Evolutionary conservation across 2,329 filamentous ascomycete genomes (phyloP).

Genomic region (Colletotrichum caudatum): DNA sequence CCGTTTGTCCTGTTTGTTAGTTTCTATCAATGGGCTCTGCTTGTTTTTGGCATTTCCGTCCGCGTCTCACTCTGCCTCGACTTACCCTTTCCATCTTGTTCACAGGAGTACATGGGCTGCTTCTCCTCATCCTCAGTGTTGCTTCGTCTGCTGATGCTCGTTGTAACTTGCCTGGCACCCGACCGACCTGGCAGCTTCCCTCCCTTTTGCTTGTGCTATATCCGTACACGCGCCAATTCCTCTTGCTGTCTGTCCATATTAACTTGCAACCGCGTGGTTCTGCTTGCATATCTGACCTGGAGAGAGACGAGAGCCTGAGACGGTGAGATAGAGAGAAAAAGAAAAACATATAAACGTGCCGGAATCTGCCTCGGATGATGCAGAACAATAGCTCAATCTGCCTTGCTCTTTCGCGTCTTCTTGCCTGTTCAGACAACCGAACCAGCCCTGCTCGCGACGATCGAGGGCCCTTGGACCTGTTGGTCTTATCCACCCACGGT

Average conservation of each 20-base stretch:
- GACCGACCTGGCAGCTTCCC: neutral
- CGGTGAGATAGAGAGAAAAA: neutral
- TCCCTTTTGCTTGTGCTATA: conserved; percentile 12
- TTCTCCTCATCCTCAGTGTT: neutral
- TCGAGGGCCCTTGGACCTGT: conserved; percentile 12
- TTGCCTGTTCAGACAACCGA: neutral
- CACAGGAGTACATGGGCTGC: neutral
- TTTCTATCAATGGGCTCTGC: conserved; percentile 7
- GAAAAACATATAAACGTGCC: conserved; percentile 9
- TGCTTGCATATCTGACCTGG: conserved; percentile 2
- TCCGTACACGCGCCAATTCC: neutral
- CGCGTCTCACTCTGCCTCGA: neutral
- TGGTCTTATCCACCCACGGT: conserved; percentile 17
- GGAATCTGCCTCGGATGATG: conserved; percentile 10
- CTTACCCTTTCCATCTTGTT: neutral
- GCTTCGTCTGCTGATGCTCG: neutral
- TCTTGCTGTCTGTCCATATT: conserved; percentile 12
- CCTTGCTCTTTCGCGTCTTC: conserved; percentile 4
- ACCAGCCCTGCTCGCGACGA: conserved; percentile 9
- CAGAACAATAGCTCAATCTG: neutral
- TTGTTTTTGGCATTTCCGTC: conserved; percentile 2
- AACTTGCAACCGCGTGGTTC: neutral
- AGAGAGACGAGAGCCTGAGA: conserved; percentile 7
- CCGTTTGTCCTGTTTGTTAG: neutral
- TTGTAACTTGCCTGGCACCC: conserved; percentile 10